Conservation (phyloP, 495 filamentous ascomycete species). For the Penicillium mononematosum region DNA sequence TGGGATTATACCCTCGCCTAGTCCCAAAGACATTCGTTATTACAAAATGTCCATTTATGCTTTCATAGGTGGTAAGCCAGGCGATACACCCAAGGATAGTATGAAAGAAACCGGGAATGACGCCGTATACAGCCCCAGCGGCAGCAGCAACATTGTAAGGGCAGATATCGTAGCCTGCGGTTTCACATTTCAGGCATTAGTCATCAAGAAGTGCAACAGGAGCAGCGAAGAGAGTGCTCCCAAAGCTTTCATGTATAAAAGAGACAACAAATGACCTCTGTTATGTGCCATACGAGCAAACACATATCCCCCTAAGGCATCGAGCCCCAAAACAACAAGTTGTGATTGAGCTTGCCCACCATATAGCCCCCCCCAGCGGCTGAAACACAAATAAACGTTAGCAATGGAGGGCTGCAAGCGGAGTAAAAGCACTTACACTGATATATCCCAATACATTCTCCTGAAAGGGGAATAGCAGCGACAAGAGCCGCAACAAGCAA, state of each 20-base stretch:
- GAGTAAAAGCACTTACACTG: conserved; percentile 6
- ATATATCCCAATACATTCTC: conserved; percentile 21
- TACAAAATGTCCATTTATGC: conserved; percentile 15
- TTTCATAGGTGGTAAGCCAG: not conserved
- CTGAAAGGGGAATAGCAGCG: conserved; percentile 18
- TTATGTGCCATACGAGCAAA: conserved; percentile 26
- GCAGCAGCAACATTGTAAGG: conserved; percentile 22
- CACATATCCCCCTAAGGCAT: conserved; percentile 20
- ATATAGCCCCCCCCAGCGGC: conserved; percentile 15
- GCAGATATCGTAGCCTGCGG: conserved; percentile 17
- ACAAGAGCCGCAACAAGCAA: conserved; percentile 21
- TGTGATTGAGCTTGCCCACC: conserved; percentile 10
- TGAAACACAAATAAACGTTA: not conserved
- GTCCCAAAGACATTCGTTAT: conserved; percentile 16
- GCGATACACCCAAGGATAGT: conserved; percentile 16
- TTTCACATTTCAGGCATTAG: not conserved
- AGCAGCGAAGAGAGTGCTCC: not conserved
- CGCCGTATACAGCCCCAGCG: conserved; percentile 20
- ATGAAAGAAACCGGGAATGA: conserved; percentile 17
- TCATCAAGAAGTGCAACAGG: not conserved
- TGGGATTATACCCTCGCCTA: conserved; percentile 10
- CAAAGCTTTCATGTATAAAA: not conserved
- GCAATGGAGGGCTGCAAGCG: not conserved
- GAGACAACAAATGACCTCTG: conserved; percentile 1
- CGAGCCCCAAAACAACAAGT: conserved; percentile 14